Percentiles rank a stretch among this genome's conserved stretches.
These are phyloP conservation scores for Verticillium dahliae DNA, from an alignment of 2,329 filamentous ascomycete genomes.

Conservation along the genomic window DNA sequence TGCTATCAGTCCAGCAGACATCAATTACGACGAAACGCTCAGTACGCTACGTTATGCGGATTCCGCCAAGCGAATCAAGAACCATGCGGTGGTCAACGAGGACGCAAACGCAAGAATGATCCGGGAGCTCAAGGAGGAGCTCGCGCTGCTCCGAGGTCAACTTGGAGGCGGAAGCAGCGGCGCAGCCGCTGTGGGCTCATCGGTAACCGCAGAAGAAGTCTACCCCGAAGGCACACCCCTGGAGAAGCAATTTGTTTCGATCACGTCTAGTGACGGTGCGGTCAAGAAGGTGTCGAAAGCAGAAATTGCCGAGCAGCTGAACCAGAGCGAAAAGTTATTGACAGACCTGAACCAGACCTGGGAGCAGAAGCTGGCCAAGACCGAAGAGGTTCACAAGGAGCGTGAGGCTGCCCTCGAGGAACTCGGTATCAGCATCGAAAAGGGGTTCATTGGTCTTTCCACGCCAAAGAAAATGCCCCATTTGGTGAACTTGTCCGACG, in stretches of 20 bases:
- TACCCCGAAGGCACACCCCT: conserved; percentile 89
- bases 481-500: conserved; percentile 94
- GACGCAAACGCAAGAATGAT: conserved; percentile 99
- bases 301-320: conserved; percentile 93
- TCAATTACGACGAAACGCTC: conserved; percentile 97
- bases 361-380: conserved; percentile 94
- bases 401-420: conserved; percentile 92
- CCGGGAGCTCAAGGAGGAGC: conserved; percentile 90
- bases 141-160: conserved; percentile 80
- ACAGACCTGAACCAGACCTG: conserved; percentile 96
- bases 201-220: conserved; percentile 60
- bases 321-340: conserved; percentile 93
- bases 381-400: conserved; percentile 96
- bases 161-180: conserved; percentile 55
- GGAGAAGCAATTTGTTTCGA: conserved; percentile 94
- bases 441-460: conserved; percentile 89
- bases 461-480: conserved; percentile 99
- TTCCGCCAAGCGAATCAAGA: conserved; percentile 98
- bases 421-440: conserved; percentile 96
- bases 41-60: conserved; percentile 95
- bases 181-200: conserved; percentile 33
- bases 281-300: conserved; percentile 97
- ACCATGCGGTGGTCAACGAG: conserved; percentile 98
- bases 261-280: conserved; percentile 75
- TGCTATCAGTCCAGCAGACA: conserved; percentile 94